phyloP scores from a whole-genome alignment of 2,329 filamentous ascomycete species.

The Bertia moriformis region DNA sequence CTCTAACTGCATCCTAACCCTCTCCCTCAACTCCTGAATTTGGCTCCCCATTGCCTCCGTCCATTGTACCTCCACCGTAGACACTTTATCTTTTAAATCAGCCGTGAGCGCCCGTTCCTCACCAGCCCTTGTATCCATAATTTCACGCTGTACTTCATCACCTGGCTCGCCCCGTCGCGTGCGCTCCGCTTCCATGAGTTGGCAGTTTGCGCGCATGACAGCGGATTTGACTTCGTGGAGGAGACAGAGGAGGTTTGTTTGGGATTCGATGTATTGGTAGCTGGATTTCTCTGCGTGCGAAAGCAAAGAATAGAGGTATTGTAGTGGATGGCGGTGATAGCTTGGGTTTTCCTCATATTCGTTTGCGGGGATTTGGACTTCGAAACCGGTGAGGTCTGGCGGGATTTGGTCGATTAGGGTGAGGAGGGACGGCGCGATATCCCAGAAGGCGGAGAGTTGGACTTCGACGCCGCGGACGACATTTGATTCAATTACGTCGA shows the following conservation, averaged over 20 bases:
- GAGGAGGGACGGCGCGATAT: conserved; percentile 75
- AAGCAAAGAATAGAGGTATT: conserved; percentile 78
- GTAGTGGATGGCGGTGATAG: conserved; percentile 68
- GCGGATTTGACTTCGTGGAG: conserved; percentile 80
- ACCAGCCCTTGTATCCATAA: conserved; percentile 27
- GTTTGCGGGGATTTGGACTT: conserved; percentile 60
- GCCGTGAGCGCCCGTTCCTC: conserved; percentile 40
- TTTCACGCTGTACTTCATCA: conserved; percentile 25
- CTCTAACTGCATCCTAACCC: conserved; percentile 35
- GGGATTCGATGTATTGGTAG: conserved; percentile 92
- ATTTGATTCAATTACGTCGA: conserved; percentile 67
- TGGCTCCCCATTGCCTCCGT: conserved; percentile 41
- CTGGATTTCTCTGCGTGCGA: conserved; percentile 81
- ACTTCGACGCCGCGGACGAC: conserved; percentile 78
- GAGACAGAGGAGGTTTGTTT: conserved; percentile 79
- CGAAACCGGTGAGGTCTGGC: conserved; percentile 34
- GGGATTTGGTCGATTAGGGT: conserved; percentile 71
- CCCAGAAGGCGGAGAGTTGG: conserved; percentile 92
- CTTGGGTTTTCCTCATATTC: conserved; percentile 78
- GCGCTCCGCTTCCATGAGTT: conserved; percentile 52
- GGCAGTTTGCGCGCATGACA: conserved; percentile 54
- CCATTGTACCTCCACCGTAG: conserved; percentile 51
- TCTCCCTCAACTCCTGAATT: conserved; percentile 32
- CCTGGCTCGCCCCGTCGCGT: conserved; percentile 9
- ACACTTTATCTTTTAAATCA: conserved; percentile 50